These are phyloP conservation scores for Mucor plumbeus DNA, from an alignment of 371 early-diverging fungal species.

Conservation along the genomic window DNA sequence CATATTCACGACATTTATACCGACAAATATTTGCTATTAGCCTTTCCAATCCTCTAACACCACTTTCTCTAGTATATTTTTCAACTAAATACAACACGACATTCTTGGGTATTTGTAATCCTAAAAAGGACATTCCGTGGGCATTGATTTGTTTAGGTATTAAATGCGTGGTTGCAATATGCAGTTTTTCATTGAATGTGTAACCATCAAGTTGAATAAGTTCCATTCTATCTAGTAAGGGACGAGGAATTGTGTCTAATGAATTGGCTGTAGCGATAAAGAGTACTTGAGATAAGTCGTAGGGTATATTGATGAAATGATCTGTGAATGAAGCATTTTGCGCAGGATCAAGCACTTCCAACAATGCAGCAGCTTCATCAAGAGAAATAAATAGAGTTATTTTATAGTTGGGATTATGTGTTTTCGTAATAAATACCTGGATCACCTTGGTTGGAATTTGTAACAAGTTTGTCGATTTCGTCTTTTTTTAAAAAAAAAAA, in stretches of 20 bases:
- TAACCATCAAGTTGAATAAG: conserved; percentile 84
- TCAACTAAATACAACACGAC: conserved; percentile 65
- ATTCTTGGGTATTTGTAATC: conserved; percentile 53
- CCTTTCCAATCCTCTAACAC: conserved; percentile 82
- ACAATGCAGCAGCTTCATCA: conserved; percentile 67
- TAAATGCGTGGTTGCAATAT: conserved; percentile 56
- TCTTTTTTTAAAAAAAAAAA: conserved; percentile 42
- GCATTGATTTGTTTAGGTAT: conserved; percentile 73
- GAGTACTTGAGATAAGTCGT: conserved; percentile 82
- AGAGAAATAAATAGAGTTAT: background rate
- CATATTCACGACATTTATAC: conserved; percentile 71
- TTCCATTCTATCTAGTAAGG: conserved; percentile 89
- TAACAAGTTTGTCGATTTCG: conserved; percentile 86
- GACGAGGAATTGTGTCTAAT: conserved; percentile 75
- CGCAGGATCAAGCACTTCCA: conserved; percentile 90
- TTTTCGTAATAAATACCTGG: conserved; percentile 49
- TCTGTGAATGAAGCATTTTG: conserved; percentile 75
- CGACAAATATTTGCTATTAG: conserved; percentile 80
- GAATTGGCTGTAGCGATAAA: conserved; percentile 91
- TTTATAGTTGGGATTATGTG: background rate
- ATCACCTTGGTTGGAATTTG: conserved; percentile 75
- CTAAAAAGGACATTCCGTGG: conserved; percentile 63
- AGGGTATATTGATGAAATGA: conserved; percentile 85
- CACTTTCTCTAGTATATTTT: conserved; percentile 83
- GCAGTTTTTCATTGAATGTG: conserved; percentile 80